Evolutionary conservation across 148 eudicot genomes (phyloP).

Genomic region (Dianthus caryophyllus): DNA sequence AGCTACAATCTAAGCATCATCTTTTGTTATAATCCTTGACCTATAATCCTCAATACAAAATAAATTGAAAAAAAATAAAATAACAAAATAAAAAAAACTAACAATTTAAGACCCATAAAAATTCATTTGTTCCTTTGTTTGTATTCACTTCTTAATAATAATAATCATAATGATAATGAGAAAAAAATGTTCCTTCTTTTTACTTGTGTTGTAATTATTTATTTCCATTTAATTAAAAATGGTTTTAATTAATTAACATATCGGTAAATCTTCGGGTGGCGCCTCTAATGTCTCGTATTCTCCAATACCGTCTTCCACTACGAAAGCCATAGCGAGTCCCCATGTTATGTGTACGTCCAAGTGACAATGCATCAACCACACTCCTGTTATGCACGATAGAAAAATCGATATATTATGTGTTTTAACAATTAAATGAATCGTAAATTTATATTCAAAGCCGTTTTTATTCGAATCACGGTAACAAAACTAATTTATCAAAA

Average conservation of each 20-base stretch:
- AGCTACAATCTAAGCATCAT: background rate
- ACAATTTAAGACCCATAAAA: conserved; percentile 16
- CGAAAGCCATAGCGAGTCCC: conserved; percentile 74
- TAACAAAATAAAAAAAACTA: too few species aligned
- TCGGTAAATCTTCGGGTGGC: conserved; percentile 61
- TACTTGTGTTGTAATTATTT: conserved; percentile 15
- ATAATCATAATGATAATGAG: background rate
- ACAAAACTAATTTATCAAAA: too few species aligned
- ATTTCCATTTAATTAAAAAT: conserved; percentile 9
- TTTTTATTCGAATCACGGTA: too few species aligned
- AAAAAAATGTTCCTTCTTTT: conserved; percentile 1
- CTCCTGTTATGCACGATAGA: conserved; percentile 40
- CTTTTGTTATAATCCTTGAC: conserved; percentile 17
- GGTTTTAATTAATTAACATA: conserved; percentile 35
- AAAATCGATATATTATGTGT: too few species aligned
- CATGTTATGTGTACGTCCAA: conserved; percentile 81
- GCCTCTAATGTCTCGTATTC: conserved; percentile 45
- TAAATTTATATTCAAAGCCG: too few species aligned
- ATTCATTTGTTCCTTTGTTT: conserved; percentile 1
- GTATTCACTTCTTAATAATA: conserved; percentile 11
- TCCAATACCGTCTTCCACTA: conserved; percentile 72
- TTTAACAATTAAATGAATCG: too few species aligned
- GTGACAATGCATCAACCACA: conserved; percentile 85
- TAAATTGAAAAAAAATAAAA: background rate
- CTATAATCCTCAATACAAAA: conserved; percentile 6